phyloP scores from a whole-genome alignment of 345 rosid species.

The Citrus cavaleriei region DNA sequence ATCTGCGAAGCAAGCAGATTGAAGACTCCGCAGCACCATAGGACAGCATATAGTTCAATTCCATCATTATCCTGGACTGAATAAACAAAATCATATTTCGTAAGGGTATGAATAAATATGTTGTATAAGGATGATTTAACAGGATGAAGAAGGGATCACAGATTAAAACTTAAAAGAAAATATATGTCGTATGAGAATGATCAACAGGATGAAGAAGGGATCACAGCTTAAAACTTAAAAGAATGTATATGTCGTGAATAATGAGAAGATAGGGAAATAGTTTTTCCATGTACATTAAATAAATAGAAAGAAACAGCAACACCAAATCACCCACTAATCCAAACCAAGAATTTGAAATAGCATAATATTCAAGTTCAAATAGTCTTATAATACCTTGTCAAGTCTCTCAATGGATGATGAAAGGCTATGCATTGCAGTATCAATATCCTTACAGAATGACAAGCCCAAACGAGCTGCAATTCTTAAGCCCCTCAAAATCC shows the following conservation, averaged over 20 bases:
- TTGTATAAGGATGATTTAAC: neutral
- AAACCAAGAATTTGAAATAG: slow-evolving; percentile 6
- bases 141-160: neutral
- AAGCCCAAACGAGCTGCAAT: slow-evolving; percentile 84
- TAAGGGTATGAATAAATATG: slow-evolving; percentile 8
- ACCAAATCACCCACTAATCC: neutral
- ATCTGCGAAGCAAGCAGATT: slow-evolving; percentile 69
- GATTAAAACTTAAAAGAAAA: neutral
- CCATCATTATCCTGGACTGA: slow-evolving; percentile 85
- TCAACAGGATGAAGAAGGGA: neutral
- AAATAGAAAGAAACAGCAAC: neutral
- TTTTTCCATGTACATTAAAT: neutral
- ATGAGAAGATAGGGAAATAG: neutral
- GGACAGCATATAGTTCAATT: slow-evolving; percentile 81
- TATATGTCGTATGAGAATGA: neutral
- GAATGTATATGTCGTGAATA: neutral
- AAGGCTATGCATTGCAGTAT: slow-evolving; percentile 56
- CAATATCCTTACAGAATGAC: slow-evolving; percentile 59
- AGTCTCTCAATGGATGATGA: slow-evolving; percentile 51
- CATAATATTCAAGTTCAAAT: neutral
- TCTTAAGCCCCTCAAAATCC: slow-evolving; percentile 88
- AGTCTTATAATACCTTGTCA: slow-evolving; percentile 51
- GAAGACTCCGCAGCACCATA: slow-evolving; percentile 91
- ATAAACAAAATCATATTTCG: slow-evolving; percentile 17
- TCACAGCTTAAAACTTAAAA: neutral